Evolutionary conservation across 1,284 basidiomycete genomes (phyloP), one percentile per base, ranked within the genome.

Genomic region (Agroathelia rolfsii): DNA sequence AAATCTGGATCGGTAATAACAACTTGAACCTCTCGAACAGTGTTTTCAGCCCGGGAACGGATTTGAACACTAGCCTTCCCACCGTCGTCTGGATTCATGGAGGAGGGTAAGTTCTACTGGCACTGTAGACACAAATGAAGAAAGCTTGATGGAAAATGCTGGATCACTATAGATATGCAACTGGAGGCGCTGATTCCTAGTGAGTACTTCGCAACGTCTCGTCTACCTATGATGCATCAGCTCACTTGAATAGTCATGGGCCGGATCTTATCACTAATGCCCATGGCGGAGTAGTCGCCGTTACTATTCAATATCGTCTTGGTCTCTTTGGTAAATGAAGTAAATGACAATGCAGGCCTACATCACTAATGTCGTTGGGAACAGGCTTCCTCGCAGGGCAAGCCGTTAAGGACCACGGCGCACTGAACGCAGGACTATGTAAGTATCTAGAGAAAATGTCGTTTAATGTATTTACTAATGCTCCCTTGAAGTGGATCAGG

Each of bases 1-100:
- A 21, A 6, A n/a, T 20, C 16, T 30, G 20, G 10, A 8, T 32
- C 12, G 3, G 9, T 10, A 12, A 12, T 17, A 25, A 21, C 13
- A 15, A 20, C 19, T 21, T 36, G 18, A 14, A 15, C 19, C 7
- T 8, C 15, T 10, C 25, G 10, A 11, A 3, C 24, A 57, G 55
- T 25, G 52, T 58, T 3, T 39, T 46, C 28, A 41, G 46, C 26
- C 50, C 53, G 2, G 49, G 49, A 7, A 29, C 37, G 6, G 34
- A 40, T 5, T 18, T 17, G 22, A 21, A 40, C 5, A 41, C 39
- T 11, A 43, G 42, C 15, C 36, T 53, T 30, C 54, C 56, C 16
- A 49, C 54, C 6, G 24, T 60, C 7, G 43, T 59, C 10, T 59
- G 44, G 47, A 57, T 59, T 16, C 58, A 59, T 22, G 57, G 57